Evolutionary conservation across 202 grass and related monocot genomes (phyloP).

Genomic region (Zizania palustris): DNA sequence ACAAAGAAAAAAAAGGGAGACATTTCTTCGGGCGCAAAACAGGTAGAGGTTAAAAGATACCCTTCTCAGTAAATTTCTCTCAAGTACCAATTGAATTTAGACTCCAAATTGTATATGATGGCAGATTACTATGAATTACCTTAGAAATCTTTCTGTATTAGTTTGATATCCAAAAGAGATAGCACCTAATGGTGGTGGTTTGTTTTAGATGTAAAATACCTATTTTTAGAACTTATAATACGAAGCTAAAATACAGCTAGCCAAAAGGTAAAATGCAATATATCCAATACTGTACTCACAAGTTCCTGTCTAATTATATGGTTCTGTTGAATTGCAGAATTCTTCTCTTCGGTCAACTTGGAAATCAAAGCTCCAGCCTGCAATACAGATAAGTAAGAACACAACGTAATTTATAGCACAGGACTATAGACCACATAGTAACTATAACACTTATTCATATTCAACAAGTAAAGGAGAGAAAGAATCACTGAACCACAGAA

Average conservation of each 20-base stretch:
- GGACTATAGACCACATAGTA: conserved; percentile 6
- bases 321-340: conserved; percentile 80
- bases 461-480: neutral
- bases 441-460: conserved; percentile 25
- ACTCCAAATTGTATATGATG: neutral
- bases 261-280: conserved; percentile 28
- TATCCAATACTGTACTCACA: conserved; percentile 52
- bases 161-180: conserved; percentile 19
- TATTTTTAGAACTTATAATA: neutral
- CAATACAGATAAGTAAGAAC: conserved; percentile 27
- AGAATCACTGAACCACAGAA: neutral
- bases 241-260: neutral
- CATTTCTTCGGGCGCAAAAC: neutral
- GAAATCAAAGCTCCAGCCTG: conserved; percentile 72
- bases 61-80: neutral
- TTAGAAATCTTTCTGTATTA: neutral
- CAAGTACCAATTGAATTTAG: conserved; percentile 9
- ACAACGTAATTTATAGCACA: conserved; percentile 22
- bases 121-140: neutral
- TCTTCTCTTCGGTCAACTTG: conserved; percentile 79
- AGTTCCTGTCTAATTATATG: conserved; percentile 85
- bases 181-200: neutral
- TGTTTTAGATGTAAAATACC: neutral
- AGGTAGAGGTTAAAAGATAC: neutral
- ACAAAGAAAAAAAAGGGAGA: conserved; percentile 2